Conservation (phyloP, 192 early-diverging fungal species). For the Spinellus fusiger region DNA sequence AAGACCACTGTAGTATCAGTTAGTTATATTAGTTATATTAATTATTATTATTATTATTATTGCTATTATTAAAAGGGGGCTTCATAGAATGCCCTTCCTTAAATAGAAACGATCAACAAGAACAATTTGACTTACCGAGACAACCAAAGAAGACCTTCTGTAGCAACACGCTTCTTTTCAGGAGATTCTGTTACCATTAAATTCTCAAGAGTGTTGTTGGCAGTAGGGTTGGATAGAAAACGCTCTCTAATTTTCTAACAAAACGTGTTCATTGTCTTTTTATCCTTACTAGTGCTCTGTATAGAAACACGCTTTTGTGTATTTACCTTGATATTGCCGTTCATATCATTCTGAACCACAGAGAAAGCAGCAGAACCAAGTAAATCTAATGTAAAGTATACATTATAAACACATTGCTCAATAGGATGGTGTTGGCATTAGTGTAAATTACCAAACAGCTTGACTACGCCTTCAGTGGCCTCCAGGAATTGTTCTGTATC, state of each 20-base stretch:
- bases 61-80: too few relatives aligned
- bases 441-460: constrained; percentile 59
- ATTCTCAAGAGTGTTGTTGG: constrained; percentile 75
- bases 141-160: constrained; percentile 92
- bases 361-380: constrained; percentile 70
- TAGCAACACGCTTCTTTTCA: constrained; percentile 81
- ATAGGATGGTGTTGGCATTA: neutral
- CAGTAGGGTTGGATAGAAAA: constrained; percentile 57
- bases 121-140: constrained; percentile 54
- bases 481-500: constrained; percentile 71
- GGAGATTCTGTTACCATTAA: constrained; percentile 66
- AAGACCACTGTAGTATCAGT: constrained; percentile 64
- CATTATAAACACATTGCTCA: neutral
- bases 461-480: constrained; percentile 71
- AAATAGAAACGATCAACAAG: too few relatives aligned
- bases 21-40: constrained; percentile 2
- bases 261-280: neutral
- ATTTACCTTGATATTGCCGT: constrained; percentile 80
- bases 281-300: neutral
- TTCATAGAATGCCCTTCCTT: too few relatives aligned
- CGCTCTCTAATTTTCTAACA: constrained; percentile 77
- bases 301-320: neutral
- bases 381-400: constrained; percentile 37
- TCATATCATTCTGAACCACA: constrained; percentile 89
- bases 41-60: neutral